phyloP scores from a whole-genome alignment of 2,329 filamentous ascomycete species.

The Pseudogymnoascus sp. region DNA sequence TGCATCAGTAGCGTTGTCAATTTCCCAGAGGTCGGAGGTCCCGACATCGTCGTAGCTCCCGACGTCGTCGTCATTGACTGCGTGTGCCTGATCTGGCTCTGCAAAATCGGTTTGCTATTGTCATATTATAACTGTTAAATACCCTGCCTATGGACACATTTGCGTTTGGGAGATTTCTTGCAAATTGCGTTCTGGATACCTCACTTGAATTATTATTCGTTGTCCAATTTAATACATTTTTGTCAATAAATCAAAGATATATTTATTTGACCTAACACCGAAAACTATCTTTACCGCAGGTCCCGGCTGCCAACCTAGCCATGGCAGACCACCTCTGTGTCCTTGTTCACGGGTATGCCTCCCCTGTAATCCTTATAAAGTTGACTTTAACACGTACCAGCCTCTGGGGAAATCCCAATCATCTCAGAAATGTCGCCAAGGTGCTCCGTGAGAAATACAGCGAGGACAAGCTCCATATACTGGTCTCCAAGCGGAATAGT shows the following conservation, averaged over 20 bases:
- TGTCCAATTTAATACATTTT: background rate
- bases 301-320: background rate
- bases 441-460: conserved; percentile 54
- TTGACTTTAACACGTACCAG: conserved; percentile 29
- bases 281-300: background rate
- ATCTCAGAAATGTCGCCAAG: conserved; percentile 62
- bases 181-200: background rate
- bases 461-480: conserved; percentile 59
- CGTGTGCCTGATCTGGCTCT: background rate
- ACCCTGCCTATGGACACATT: background rate
- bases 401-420: conserved; percentile 72
- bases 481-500: conserved; percentile 65
- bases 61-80: conserved; percentile 89
- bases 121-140: background rate
- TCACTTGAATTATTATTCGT: background rate
- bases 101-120: background rate
- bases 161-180: background rate
- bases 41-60: conserved; percentile 80
- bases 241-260: background rate
- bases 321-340: conserved; percentile 65
- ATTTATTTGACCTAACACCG: background rate
- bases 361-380: background rate
- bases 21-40: conserved; percentile 36
- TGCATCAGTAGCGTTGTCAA: background rate
- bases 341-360: conserved; percentile 57